Evolutionary conservation across 2,329 filamentous ascomycete species (phyloP).

Genomic region (Curvularia verruculosa): DNA sequence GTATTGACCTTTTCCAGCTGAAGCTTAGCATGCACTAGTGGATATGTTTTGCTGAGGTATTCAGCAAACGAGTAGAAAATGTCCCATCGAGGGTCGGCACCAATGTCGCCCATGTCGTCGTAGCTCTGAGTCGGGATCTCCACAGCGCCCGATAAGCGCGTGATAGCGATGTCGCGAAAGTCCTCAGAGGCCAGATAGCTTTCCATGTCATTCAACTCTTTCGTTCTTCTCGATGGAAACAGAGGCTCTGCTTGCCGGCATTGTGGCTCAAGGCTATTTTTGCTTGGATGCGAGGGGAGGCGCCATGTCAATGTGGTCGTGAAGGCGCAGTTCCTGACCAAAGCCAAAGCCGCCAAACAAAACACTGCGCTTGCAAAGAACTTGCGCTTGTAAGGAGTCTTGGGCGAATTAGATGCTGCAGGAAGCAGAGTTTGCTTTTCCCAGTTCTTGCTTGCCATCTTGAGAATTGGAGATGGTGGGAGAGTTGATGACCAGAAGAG

Average conservation of each 20-base stretch:
- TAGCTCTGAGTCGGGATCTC: slow-evolving; percentile 62
- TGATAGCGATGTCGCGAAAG: slow-evolving; percentile 42
- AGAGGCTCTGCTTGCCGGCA: slow-evolving; percentile 41
- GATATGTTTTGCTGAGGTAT: slow-evolving; percentile 40
- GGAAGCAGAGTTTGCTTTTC: slow-evolving; percentile 10
- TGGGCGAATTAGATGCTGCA: background rate
- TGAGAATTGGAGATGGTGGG: slow-evolving; percentile 6
- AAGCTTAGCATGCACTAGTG: slow-evolving; percentile 51
- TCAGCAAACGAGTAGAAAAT: slow-evolving; percentile 62
- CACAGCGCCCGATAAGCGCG: slow-evolving; percentile 55
- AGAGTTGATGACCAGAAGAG: background rate
- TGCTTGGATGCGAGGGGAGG: slow-evolving; percentile 3
- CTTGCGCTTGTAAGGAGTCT: slow-evolving; percentile 2
- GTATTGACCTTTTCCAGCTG: slow-evolving; percentile 63
- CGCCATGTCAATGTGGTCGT: slow-evolving; percentile 27
- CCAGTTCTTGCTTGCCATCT: slow-evolving; percentile 22
- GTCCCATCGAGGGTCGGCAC: slow-evolving; percentile 64
- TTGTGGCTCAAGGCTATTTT: slow-evolving; percentile 14
- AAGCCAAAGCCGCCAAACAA: slow-evolving; percentile 6
- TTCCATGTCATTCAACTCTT: slow-evolving; percentile 38
- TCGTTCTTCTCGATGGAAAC: slow-evolving; percentile 28
- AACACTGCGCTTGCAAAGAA: slow-evolving; percentile 9
- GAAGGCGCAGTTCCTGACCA: slow-evolving; percentile 13
- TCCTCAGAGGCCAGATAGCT: slow-evolving; percentile 34
- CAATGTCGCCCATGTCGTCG: slow-evolving; percentile 62